phyloP scores from a whole-genome alignment of 345 rosid genomes.

The Cochlearia excelsa region DNA sequence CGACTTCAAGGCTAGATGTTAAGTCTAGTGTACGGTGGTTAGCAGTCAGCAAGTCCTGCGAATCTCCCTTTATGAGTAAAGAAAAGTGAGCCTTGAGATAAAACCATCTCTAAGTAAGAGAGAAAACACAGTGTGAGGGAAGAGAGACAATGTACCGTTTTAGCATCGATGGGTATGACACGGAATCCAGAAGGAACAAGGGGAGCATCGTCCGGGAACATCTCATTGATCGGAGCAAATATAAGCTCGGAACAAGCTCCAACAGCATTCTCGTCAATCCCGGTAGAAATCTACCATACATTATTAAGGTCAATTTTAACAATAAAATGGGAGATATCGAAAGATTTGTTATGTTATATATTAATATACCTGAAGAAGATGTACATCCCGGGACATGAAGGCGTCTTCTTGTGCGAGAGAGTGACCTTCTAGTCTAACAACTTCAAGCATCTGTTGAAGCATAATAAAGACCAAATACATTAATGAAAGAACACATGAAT shows the following conservation, averaged over 20 bases:
- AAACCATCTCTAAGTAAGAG: not conserved
- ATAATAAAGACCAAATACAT: slow-evolving; percentile 13
- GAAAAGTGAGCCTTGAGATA: slow-evolving; percentile 16
- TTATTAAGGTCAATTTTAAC: slow-evolving; percentile 1
- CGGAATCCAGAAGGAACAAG: slow-evolving; percentile 97
- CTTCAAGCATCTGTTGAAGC: slow-evolving; percentile 73
- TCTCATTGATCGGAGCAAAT: slow-evolving; percentile 96
- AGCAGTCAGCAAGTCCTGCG: slow-evolving; percentile 46
- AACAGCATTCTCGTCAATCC: slow-evolving; percentile 86
- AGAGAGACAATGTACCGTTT: slow-evolving; percentile 53
- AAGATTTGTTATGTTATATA: not conserved
- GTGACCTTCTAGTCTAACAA: slow-evolving; percentile 92
- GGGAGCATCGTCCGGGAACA: slow-evolving; percentile 98
- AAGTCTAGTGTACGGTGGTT: slow-evolving; percentile 80
- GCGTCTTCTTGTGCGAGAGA: slow-evolving; percentile 91
- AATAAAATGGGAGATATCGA: not conserved
- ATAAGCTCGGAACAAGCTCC: slow-evolving; percentile 93
- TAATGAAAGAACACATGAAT: not conserved
- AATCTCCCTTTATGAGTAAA: slow-evolving; percentile 51
- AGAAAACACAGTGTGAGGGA: slow-evolving; percentile 1
- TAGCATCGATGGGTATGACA: slow-evolving; percentile 82
- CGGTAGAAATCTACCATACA: slow-evolving; percentile 72
- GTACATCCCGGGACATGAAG: slow-evolving; percentile 85
- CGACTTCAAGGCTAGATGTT: slow-evolving; percentile 90
- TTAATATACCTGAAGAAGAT: slow-evolving; percentile 79